Base-by-base conservation (phyloP, 495 filamentous ascomycete species). In the Xylaria palmicola region DNA sequence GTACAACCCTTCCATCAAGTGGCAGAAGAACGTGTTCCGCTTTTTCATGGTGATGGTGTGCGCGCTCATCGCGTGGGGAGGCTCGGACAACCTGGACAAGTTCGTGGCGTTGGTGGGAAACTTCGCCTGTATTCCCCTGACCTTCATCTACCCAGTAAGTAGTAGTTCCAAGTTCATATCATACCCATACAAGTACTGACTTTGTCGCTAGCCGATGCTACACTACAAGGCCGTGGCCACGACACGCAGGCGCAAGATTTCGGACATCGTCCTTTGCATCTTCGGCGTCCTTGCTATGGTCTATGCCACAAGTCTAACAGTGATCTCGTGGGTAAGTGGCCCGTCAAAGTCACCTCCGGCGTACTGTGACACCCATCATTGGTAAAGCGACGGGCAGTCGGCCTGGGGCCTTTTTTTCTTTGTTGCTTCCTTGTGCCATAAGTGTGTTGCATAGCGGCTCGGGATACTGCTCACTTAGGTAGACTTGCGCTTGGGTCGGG, bases 11-110 rank as follows among this genome's bases (percentile, higher is more conserved):
- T 88, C 85, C 54, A 96, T 98, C 79, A 98, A 98, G 77, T 97
- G 93, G 93, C 88, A 95, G 81, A 98, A 98, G 86, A 98, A 98
- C 65, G 78, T 86, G 55, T 98, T 94, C 79, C 88, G 94, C 34
- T 98, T 97, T 77, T 85, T 92, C 67, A 83, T 97, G 40, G 94
- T 98, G 55, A 82, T 89, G 63, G 68, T 92, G 32, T 97, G 93
- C 68, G 90, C 92, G 3, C 67, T 89, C 40, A 87, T 97, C 62
- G 92, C 92, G 1, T 98, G 92, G 92, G 85, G 85, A 59, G 94
- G 94, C 54, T 92, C 94, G 4, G 89, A 90, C 63, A 88, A 97
- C 77, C 79, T 98, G 56, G 94, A 98, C 76, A 97, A 97, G 73
- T 98, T 98, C 71, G 94, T 98, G 19, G 88, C 91, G 15, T 79